A percentile compares a stretch with the other conserved stretches of the same genome.
Conservation (phyloP, 2,329 filamentous ascomycete genomes). For the Didymella arachidicola region DNA sequence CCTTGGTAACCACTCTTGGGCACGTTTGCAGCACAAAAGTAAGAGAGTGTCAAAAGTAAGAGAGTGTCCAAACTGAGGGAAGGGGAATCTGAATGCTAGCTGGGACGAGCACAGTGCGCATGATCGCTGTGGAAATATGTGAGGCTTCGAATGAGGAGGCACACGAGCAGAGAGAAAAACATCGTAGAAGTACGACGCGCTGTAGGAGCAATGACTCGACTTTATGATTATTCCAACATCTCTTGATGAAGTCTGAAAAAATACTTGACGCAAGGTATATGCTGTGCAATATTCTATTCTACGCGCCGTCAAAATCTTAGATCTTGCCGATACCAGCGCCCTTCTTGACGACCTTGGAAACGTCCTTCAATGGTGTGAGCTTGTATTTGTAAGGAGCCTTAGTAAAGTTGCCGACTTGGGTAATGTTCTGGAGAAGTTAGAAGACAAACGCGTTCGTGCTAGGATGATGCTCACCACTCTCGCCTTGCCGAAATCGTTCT, state of each 20-base stretch:
- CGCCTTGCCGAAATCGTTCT: not conserved
- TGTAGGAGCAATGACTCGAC: not conserved
- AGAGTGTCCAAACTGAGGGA: too few species aligned
- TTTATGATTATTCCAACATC: not conserved
- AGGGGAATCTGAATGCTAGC: too few species aligned
- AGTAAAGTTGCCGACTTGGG: slow-evolving; percentile 59
- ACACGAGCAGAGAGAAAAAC: not conserved
- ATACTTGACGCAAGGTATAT: not conserved
- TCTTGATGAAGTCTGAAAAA: too few species aligned
- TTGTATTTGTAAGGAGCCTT: slow-evolving; percentile 60
- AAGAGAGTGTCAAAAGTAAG: too few species aligned
- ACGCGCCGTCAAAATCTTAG: slow-evolving; percentile 8
- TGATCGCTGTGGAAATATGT: too few species aligned
- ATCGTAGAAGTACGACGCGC: not conserved
- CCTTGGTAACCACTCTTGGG: too few species aligned
- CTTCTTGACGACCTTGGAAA: slow-evolving; percentile 53
- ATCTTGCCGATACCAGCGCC: slow-evolving; percentile 59
- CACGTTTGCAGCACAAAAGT: too few species aligned
- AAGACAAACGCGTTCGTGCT: not conserved
- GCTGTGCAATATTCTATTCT: not conserved
- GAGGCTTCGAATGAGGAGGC: too few species aligned
- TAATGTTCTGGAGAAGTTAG: slow-evolving; percentile 55
- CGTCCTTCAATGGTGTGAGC: slow-evolving; percentile 56
- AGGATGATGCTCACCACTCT: slow-evolving; percentile 49
- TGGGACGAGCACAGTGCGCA: too few species aligned